Evolutionary conservation across 208 protist species (phyloP).

Genomic region (Acanthamoeba rhysodes): DNA sequence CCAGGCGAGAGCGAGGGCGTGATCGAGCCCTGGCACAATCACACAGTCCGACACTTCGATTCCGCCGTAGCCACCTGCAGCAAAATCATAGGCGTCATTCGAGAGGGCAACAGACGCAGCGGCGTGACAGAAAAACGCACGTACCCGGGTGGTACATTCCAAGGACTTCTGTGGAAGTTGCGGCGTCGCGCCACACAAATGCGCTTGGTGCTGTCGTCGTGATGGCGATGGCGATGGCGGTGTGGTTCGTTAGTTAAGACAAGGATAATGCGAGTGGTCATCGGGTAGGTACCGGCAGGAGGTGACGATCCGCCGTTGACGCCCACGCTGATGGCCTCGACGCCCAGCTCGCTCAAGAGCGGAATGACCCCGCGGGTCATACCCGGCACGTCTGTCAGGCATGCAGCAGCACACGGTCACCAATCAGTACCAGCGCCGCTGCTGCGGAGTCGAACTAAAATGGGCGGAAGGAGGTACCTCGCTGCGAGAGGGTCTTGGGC

Average conservation of each 20-base stretch:
- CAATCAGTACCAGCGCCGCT: background rate
- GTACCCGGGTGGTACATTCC: slow-evolving; percentile 74
- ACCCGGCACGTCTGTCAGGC: slow-evolving; percentile 32
- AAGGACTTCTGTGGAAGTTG: slow-evolving; percentile 18
- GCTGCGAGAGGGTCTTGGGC: slow-evolving; percentile 66
- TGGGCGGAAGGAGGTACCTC: slow-evolving; percentile 5
- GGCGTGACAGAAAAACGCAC: background rate
- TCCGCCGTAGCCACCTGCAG: slow-evolving; percentile 64
- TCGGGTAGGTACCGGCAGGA: background rate
- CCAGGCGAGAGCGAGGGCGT: slow-evolving; percentile 71
- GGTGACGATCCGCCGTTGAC: slow-evolving; percentile 69
- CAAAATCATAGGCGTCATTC: no score
- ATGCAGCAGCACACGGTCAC: background rate
- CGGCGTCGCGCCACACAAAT: slow-evolving; percentile 57
- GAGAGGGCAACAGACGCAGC: no score
- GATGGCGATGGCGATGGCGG: no score
- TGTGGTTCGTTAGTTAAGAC: background rate
- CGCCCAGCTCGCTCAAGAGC: slow-evolving; percentile 49
- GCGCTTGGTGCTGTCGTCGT: slow-evolving; percentile 14
- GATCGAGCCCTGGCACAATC: slow-evolving; percentile 70
- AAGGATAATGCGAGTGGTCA: background rate
- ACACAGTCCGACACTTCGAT: slow-evolving; percentile 63
- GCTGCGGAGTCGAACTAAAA: background rate
- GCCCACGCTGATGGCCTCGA: slow-evolving; percentile 74
- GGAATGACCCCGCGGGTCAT: slow-evolving; percentile 77